Percentiles rank a stretch among this genome's conserved stretches.
Conservation (phyloP, 75 land plant species). For the Larix kaempferi region DNA sequence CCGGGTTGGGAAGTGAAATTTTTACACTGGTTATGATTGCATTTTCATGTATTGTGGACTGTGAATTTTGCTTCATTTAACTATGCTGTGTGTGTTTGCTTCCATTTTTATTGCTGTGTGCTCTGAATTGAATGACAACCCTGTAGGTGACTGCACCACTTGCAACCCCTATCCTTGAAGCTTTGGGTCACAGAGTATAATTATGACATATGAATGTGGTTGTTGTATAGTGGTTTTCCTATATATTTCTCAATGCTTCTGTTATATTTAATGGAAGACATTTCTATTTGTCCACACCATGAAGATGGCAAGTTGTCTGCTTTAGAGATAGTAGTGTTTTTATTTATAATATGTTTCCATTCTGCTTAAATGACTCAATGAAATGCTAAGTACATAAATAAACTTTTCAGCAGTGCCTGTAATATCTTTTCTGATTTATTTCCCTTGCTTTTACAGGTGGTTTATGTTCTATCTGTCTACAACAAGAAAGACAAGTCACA, state of each 20-base stretch:
- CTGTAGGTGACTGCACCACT: too few relatives aligned
- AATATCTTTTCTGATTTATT: neutral
- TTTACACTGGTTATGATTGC: too few relatives aligned
- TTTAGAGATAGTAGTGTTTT: neutral
- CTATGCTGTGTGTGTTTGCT: too few relatives aligned
- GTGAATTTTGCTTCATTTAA: too few relatives aligned
- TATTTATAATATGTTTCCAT: neutral
- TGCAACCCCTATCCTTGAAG: too few relatives aligned
- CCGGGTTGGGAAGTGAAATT: too few relatives aligned
- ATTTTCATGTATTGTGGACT: too few relatives aligned
- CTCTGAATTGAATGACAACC: too few relatives aligned
- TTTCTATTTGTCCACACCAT: neutral
- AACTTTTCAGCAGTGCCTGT: neutral
- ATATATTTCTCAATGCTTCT: neutral
- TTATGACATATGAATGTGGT: neutral
- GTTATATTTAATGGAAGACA: neutral
- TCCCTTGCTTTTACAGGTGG: slow-evolving; percentile 44
- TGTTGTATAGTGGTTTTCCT: neutral
- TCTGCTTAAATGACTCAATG: neutral
- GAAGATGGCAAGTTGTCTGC: neutral
- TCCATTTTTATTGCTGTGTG: too few relatives aligned
- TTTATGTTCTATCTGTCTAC: slow-evolving; percentile 73
- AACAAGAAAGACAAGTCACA: slow-evolving; percentile 83
- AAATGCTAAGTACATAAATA: neutral
- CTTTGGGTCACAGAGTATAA: too few relatives aligned